A percentile compares a stretch with the other conserved stretches of the same genome.
Conservation (phyloP, 257 asterid genomes). For the Nicotiana knightiana region DNA sequence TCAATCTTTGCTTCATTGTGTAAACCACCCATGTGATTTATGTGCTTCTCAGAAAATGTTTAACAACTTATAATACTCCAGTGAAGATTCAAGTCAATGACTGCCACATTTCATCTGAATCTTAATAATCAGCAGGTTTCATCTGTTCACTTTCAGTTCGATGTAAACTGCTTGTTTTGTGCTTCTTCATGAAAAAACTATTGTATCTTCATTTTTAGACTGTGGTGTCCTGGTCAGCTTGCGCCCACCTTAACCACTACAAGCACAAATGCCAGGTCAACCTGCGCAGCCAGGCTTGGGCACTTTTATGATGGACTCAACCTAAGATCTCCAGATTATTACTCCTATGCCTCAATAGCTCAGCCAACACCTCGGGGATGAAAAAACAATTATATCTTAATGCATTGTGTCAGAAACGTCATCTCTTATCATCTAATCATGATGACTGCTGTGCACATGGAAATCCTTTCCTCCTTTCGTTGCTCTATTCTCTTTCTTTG, state of each 20-base stretch:
- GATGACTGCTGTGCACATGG: not conserved
- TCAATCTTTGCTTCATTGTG: not conserved
- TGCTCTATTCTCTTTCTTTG: not conserved
- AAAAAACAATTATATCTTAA: not conserved
- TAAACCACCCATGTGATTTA: not conserved
- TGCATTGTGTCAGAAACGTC: not conserved
- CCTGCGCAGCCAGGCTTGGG: not conserved
- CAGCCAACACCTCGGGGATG: not conserved
- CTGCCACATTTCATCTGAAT: not conserved
- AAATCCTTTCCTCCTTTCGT: not conserved
- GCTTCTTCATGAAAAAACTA: not conserved
- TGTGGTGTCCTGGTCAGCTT: not conserved
- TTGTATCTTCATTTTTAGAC: not conserved
- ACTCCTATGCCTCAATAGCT: not conserved
- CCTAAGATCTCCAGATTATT: constrained; percentile 1
- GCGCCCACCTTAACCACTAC: not conserved
- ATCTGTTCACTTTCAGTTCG: not conserved
- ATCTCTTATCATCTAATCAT: not conserved
- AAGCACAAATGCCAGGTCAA: not conserved
- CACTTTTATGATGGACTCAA: not conserved
- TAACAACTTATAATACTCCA: not conserved
- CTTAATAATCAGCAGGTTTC: not conserved
- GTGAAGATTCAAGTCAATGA: not conserved
- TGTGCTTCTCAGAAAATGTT: not conserved
- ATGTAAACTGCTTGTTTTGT: not conserved